Base-by-base conservation (phyloP, 1,139 yeast species). In the Petasospora fabianii region DNA sequence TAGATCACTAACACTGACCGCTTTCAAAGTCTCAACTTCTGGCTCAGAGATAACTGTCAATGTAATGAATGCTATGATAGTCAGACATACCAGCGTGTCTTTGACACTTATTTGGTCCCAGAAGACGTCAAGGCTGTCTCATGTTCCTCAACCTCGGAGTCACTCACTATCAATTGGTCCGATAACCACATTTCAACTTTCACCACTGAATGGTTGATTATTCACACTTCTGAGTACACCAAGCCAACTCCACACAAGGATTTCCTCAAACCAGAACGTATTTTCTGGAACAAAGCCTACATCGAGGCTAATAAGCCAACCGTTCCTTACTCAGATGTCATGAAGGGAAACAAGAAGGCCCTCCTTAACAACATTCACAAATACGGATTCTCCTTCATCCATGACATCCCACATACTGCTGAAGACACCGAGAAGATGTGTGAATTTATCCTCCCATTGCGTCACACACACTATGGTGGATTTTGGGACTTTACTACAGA, bases 401-500 rank as follows among this genome's bases (percentile, higher is more conserved):
- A 78, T 40, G 70, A 75, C 46, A 84, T 79, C 11, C 90, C 90
- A 1, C 76, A 68, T 3, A 65, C 68, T 12, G 79, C 86, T 0
- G 77, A 76, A 49, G 83, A 68, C 19, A 82, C 92, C 1, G 73
- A 80, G 52, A 62, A 62, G 44, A 66, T 83, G 39, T 75, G 81
- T 43, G 79, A 79, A 48, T 64, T 76, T 50, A 69, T 83, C 46
- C 73, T 80, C 40, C 80, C 77, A 55, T 75, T 82, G 41, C 66
- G 85, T 29, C 83, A 81, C 17, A 83, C 92, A 2, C 90, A 83
- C 58, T 83, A 83, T 48, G 90, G 88, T 13, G 88, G 86, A 4
- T 82, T 83, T 60, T 83, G 90, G 88, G 88, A 81, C 53, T 82
- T 83, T 57, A 82, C 90, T 17, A 73, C 86, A 12, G 86, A 83